Base-by-base conservation (phyloP, 768 basidiomycete species). In the Pleurotus cornucopiae region DNA sequence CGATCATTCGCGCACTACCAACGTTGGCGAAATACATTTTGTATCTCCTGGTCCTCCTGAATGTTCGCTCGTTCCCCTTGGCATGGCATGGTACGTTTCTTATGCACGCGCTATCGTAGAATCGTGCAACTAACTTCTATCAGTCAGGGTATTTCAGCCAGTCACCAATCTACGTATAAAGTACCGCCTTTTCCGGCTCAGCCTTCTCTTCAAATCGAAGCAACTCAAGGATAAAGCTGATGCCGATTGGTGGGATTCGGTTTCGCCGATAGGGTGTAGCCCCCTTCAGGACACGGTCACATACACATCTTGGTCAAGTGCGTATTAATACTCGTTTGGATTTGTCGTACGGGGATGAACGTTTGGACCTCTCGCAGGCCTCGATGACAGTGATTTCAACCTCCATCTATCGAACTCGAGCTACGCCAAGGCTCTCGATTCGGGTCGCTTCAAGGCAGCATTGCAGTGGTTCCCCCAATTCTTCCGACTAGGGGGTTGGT, bases 391-490 rank as follows among this genome's bases (percentile, higher is more conserved):
- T 43, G 91, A 93, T 67, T 85, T 84, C 62, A 83, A 88, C 64
- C 66, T 78, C 11, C 90, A 93, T 63, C 74, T 92, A 57, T 90
- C 88, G 66, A 93, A 93, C 64, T 90, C 89, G 0, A 85, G 82
- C 52, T 93, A 92, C 59, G 80, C 87, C 3, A 91, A 89, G 76
- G 86, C 73, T 6, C 64, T 83, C 4, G 81, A 83, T 60, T 60
- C 69, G 7, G 75, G 76, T 3, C 76, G 83, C 0, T 75, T 83
- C 64, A 76, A 79, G 48, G 65, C 75, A 1, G 74, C 77, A 0
- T 58, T 88, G 2, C 60, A 64, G 4, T 69, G 76, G 54, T 85
- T 86, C 65, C 85, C 87, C 0, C 71, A 77, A 21, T 79, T 84
- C 63, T 81, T 81, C 58, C 73, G 76, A 30, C 73, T 73, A 18